phyloP scores from a whole-genome alignment of 805 yeast species.

The Myxozyma monticola region DNA sequence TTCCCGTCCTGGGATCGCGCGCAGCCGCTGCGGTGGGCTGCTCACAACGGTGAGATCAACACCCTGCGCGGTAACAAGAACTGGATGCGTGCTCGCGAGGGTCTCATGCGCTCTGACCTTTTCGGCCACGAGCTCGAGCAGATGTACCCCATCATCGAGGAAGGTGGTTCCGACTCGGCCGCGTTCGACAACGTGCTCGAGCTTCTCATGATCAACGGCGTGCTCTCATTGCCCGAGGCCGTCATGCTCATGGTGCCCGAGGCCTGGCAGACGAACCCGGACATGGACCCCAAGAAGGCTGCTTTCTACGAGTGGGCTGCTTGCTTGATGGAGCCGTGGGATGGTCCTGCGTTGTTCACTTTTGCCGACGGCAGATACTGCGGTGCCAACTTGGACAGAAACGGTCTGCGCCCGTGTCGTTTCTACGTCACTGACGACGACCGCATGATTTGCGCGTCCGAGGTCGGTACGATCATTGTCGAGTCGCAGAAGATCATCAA shows the following conservation, averaged over 20 bases:
- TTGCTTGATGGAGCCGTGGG: constrained; percentile 99
- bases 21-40: constrained; percentile 95
- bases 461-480: constrained; percentile 93
- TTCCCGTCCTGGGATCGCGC: constrained; percentile 99
- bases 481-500: constrained; percentile 78
- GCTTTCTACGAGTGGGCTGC: constrained; percentile 99
- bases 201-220: constrained; percentile 87
- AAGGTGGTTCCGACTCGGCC: constrained; percentile 98
- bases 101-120: constrained; percentile 83
- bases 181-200: constrained; percentile 96
- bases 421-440: constrained; percentile 93
- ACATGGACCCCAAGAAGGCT: constrained; percentile 84
- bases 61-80: constrained; percentile 96
- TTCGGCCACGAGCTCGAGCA: constrained; percentile 91
- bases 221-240: constrained; percentile 90
- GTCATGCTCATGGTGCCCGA: constrained; percentile 96
- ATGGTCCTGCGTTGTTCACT: constrained; percentile 96
- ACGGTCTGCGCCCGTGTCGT: constrained; percentile 97
- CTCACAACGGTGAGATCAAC: constrained; percentile 98
- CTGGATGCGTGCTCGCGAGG: constrained; percentile 99
- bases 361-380: constrained; percentile 97
- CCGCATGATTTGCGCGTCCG: constrained; percentile 95
- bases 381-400: constrained; percentile 97
- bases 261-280: constrained; percentile 88
- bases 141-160: constrained; percentile 92